Evolutionary conservation across 179 eudicot species (phyloP), one percentile per base, ranked within the genome.

Genomic region (Vitellaria paradoxa): DNA sequence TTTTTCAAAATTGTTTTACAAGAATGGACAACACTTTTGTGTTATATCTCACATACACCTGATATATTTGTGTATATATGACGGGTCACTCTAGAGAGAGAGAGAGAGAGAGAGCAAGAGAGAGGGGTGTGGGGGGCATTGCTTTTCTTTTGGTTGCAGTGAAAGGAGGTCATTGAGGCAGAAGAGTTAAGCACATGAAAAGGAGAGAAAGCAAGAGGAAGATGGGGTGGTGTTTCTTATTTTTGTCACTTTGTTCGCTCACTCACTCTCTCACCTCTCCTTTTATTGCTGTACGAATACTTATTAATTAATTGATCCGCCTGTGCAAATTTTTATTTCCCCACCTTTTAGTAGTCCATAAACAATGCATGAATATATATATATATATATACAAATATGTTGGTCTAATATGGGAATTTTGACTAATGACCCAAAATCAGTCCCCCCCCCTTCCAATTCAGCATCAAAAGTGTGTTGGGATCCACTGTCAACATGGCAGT

Each of bases 71-170:
- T 24, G 3, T 23, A 11, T 65, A 37, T 45, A 45, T n/a, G n/a
- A 30, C 37, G 37, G 37, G 37, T 1, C 37, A 30, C 12, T 40
- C 20, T 40, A 8, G 7, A 45, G 55, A 68, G 14, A 7, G 1
- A 7, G 52, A 18, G 23, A 8, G 70, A 6, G 21, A n/a, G 50
- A 45, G 55, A 68, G 14, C 1, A 0, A 7, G 52, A 18, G 23
- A 8, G 70, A 6, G 21, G 40, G 50, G 71, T 50, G 52, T 49
- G 9, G 56, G 47, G 79, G 73, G 60, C 12, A 57, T 53, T 71
- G 73, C 80, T 76, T 84, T 76, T 66, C 55, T 87, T 84, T 84
- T 84, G 77, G 76, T 76, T 82, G 75, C 81, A 79, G 74, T 61
- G 82, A 77, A 73, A 74, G 76, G 86, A 74, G 76, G 86, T 78